These are phyloP conservation scores for Monosporascus sp. DNA, from an alignment of 2,329 filamentous ascomycete species.

Conservation along the genomic window DNA sequence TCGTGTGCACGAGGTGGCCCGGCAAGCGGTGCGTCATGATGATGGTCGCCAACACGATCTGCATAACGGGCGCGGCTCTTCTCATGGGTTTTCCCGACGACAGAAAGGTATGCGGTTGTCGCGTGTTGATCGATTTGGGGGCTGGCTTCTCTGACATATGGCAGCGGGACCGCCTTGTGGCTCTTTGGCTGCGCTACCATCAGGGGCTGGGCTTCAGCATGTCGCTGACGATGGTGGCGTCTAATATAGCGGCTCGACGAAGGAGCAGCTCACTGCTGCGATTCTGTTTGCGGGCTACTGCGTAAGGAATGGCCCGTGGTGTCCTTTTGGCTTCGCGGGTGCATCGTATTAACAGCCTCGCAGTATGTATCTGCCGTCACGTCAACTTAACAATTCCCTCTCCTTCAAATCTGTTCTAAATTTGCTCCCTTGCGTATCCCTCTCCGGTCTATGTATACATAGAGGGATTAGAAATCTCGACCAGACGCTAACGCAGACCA, in stretches of 20 bases:
- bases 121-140: neutral
- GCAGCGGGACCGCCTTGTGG: constrained; percentile 52
- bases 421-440: too few species aligned
- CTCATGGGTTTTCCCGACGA: constrained; percentile 44
- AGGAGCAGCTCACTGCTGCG: constrained; percentile 26
- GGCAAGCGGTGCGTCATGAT: constrained; percentile 50
- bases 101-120: constrained; percentile 34
- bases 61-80: constrained; percentile 47
- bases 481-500: constrained; percentile 3
- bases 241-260: constrained; percentile 28
- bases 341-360: neutral
- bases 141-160: neutral
- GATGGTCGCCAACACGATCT: constrained; percentile 50
- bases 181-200: constrained; percentile 45
- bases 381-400: too few species aligned
- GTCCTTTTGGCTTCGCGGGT: neutral
- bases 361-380: neutral
- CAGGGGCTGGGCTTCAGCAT: constrained; percentile 29
- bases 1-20: constrained; percentile 47
- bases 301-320: constrained; percentile 16
- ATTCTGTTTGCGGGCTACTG: constrained; percentile 28
- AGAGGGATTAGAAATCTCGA: neutral
- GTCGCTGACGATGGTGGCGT: constrained; percentile 28
- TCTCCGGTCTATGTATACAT: too few species aligned
- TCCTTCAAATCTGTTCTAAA: too few species aligned